Percentiles rank a stretch among this genome's conserved stretches.
These are phyloP conservation scores for Sistotremastrum suecicum DNA, from an alignment of 768 basidiomycete species.

Conservation along the genomic window DNA sequence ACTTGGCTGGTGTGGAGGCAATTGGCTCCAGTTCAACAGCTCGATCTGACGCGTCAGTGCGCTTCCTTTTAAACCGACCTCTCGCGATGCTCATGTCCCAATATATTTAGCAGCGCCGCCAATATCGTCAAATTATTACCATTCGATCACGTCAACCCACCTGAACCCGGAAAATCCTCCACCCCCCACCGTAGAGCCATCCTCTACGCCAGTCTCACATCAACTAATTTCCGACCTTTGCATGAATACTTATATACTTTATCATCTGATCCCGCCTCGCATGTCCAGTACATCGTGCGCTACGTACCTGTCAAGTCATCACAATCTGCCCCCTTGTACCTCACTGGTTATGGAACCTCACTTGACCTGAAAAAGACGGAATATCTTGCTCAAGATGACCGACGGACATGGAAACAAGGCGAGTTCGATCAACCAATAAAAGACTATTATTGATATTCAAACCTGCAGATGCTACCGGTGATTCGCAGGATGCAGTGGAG, in stretches of 20 bases:
- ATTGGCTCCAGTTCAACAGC: slow-evolving; percentile 24
- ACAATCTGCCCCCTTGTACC: slow-evolving; percentile 22
- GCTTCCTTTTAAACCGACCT: not conserved
- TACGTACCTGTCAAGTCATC: slow-evolving; percentile 32
- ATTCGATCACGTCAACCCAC: slow-evolving; percentile 65
- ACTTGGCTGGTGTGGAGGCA: slow-evolving; percentile 36
- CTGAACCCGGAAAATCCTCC: slow-evolving; percentile 28
- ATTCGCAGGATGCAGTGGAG: slow-evolving; percentile 11
- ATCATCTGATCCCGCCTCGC: slow-evolving; percentile 27
- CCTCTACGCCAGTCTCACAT: slow-evolving; percentile 58
- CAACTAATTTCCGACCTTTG: slow-evolving; percentile 54
- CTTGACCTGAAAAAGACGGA: slow-evolving; percentile 96
- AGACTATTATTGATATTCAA: not conserved
- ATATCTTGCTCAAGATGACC: slow-evolving; percentile 87
- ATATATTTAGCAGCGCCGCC: slow-evolving; percentile 14
- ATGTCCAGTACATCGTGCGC: slow-evolving; percentile 66
- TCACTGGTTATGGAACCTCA: slow-evolving; percentile 86
- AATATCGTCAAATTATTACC: slow-evolving; percentile 39
- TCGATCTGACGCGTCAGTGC: slow-evolving; percentile 17
- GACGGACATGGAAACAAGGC: slow-evolving; percentile 26
- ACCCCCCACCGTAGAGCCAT: slow-evolving; percentile 52
- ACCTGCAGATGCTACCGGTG: not conserved
- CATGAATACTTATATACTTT: slow-evolving; percentile 49
- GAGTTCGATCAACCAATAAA: not conserved
- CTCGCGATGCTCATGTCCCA: not conserved